Evolutionary conservation across 331 rosid species (phyloP), one percentile per base, ranked within the genome.

Genomic region (Dryas integrifolia): DNA sequence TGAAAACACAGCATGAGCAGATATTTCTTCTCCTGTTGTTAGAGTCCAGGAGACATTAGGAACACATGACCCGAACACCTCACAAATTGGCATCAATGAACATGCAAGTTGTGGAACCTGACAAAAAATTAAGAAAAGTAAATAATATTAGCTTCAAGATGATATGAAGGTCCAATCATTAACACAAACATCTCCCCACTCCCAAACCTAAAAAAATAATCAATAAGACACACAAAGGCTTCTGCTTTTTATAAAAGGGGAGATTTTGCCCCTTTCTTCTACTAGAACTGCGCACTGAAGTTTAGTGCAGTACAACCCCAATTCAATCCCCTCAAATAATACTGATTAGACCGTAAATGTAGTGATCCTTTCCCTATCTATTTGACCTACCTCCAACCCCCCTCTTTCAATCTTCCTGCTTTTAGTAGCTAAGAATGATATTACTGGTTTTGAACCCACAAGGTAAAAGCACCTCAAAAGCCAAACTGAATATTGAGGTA

Each of bases 61-160:
- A 74, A 89, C 85, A 80, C 92, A 95, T 58, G 99, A 92, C 45
- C 99, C 99, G 39, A 92, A 95, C 77, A 95, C 96, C 85, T 95
- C 99, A 75, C 99, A 95, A 76, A 95, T 92, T 56, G 99, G 98
- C 99, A 95, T 95, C 85, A 95, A 77, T n/a, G 97, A 92, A 82
- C 97, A 92, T 21, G 96, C 98, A 59, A 95, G 99, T 77, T 92
- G 99, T 44, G 99, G 99, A 72, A 88, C 96, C 99, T 95, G 82
- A 61, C 62, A 77, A 82, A 70, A 83, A 67, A 78, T 72, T 65
- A 74, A 62, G 16, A 80, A 66, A 53, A 77, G 45, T 62, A 62
- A 24, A 82, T 63, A 40, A 73, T 2, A 14, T 46, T 71, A 72
- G 26, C 60, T 58, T 70, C 18, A 49, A 73, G 67, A n/a, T 16